A percentile compares a stretch with the other conserved stretches of the same genome.
Evolutionary conservation across 1,284 basidiomycete genomes (phyloP).

Genomic region (Phylloporus sp.): DNA sequence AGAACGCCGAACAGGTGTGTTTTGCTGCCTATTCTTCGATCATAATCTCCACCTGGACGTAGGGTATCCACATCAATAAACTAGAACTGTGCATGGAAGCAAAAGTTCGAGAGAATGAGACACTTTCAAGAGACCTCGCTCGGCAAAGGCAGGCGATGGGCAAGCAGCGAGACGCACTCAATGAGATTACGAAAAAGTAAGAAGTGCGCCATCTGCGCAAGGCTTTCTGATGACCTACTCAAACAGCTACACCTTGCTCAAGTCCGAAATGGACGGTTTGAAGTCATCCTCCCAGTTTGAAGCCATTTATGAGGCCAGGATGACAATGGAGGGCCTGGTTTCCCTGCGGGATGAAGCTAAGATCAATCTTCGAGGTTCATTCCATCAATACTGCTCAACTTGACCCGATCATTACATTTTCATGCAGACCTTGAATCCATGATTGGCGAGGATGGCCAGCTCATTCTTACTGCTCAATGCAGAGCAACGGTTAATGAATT

Average conservation of each 20-base stretch:
- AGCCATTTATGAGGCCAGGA: conserved; percentile 33
- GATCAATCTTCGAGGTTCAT: too few relatives aligned
- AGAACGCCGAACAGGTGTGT: conserved; percentile 27
- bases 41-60: neutral
- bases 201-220: neutral
- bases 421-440: conserved; percentile 42
- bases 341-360: too few relatives aligned
- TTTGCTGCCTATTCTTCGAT: neutral
- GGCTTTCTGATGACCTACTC: conserved; percentile 4
- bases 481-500: conserved; percentile 49
- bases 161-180: conserved; percentile 30
- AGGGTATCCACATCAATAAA: conserved; percentile 28
- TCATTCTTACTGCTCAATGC: conserved; percentile 39
- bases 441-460: conserved; percentile 39
- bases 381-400: too few relatives aligned
- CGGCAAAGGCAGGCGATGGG: conserved; percentile 29
- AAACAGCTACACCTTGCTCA: conserved; percentile 33
- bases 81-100: conserved; percentile 30
- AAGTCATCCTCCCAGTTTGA: conserved; percentile 17
- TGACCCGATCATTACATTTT: neutral
- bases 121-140: conserved; percentile 21
- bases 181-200: conserved; percentile 30
- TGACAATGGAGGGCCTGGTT: too few relatives aligned
- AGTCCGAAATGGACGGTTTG: conserved; percentile 34
- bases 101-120: conserved; percentile 26